Conservation (phyloP, 495 filamentous ascomycete genomes). For the Penicillium odoratum region DNA sequence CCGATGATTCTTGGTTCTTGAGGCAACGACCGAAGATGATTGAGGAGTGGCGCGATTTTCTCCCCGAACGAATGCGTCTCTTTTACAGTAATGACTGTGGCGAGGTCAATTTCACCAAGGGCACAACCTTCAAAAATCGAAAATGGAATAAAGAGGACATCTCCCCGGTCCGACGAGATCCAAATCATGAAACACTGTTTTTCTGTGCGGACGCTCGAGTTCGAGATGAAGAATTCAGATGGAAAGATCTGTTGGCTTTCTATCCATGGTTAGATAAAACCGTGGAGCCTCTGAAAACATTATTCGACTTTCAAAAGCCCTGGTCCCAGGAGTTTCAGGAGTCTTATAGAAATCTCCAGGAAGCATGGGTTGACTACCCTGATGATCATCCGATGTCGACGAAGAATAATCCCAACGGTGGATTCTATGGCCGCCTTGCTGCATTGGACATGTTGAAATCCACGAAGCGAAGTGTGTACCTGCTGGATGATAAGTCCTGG, state of each 20-base stretch:
- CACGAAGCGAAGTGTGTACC: constrained; percentile 8
- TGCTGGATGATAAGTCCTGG: constrained; percentile 22
- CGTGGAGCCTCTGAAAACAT: constrained; percentile 20
- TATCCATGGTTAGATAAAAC: constrained; percentile 19
- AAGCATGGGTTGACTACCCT: constrained; percentile 19
- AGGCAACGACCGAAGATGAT: constrained; percentile 42
- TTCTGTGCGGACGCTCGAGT: neutral
- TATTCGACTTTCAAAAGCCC: constrained; percentile 23
- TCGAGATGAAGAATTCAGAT: constrained; percentile 11
- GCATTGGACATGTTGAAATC: constrained; percentile 19
- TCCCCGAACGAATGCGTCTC: constrained; percentile 33
- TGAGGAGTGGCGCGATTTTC: constrained; percentile 51
- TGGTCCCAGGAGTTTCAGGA: constrained; percentile 7
- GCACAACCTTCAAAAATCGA: constrained; percentile 1
- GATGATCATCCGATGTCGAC: constrained; percentile 12
- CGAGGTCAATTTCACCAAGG: constrained; percentile 11
- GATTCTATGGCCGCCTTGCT: constrained; percentile 25
- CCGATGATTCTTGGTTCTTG: constrained; percentile 28
- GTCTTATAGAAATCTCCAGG: constrained; percentile 1
- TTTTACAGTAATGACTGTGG: constrained; percentile 17
- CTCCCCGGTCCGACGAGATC: constrained; percentile 10
- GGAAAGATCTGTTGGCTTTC: constrained; percentile 8
- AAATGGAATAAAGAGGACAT: neutral
- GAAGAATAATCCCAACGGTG: constrained; percentile 14
- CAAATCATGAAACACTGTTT: constrained; percentile 11